Evolutionary conservation across 805 yeast genomes (phyloP), one percentile per base, ranked within the genome.

Genomic region (Candida coquimbonensis): DNA sequence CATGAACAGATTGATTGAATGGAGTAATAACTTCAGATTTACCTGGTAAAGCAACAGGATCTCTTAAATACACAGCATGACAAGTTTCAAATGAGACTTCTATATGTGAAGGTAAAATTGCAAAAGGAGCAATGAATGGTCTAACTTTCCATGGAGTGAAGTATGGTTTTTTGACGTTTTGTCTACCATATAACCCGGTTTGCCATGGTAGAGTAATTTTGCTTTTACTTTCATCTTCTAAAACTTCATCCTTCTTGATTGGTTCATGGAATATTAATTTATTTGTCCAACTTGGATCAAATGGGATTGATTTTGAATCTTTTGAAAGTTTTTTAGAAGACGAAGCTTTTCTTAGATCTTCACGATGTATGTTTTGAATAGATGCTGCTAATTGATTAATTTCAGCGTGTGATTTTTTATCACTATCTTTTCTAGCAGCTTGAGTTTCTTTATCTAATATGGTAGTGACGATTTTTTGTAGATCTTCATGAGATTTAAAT

Each of bases 91-190:
- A 91, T 21, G 95, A 86, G 39, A 93, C 70, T 68, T 93, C 98
- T 45, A 93, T 70, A 66, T 93, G 98, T 51, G 86, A 82, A 27
- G 99, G 99, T 58, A 87, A 74, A 49, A 93, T 77, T 12, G 97
- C 93, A 66, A 89, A 87, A 40, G 96, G 95, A 3, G 96, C 90
- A 52, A 93, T 68, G 67, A 91, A 93, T 38, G 88, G 93, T 68
- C 96, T 83, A 53, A 96, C 95, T 49, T 82, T 76, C 97, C 97
- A 93, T 43, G 99, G 99, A 3, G 98, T 88, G 72, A 91, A 93
- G 67, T 83, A 93, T 5, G 90, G 77, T 68, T 86, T 89, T 16
- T 71, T 60, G 14, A 89, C 83, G 44, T 87, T 83, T 53, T 78
- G 66, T 57, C 95, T 82, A 21, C 98, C 98, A 64, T 75, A 88